Conservation (phyloP, 2,329 filamentous ascomycete species). For the Dothideomycetes sp. region DNA sequence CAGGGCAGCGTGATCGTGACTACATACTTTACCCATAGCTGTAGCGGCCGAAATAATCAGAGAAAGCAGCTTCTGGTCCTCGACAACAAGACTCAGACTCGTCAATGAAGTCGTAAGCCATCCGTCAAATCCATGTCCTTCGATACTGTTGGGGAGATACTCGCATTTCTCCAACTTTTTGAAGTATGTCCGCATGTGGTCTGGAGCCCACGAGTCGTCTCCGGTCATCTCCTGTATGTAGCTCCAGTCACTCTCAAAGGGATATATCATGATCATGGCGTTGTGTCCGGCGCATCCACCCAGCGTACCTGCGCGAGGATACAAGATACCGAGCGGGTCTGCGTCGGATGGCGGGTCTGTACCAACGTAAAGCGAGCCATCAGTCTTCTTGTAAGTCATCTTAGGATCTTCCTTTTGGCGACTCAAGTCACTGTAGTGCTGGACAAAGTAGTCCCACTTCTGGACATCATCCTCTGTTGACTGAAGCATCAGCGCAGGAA, state of each 20-base stretch:
- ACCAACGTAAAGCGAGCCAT: constrained; percentile 43
- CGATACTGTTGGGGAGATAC: constrained; percentile 33
- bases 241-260: too few relatives aligned
- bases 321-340: constrained; percentile 42
- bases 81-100: constrained; percentile 38
- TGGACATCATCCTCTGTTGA: constrained; percentile 46
- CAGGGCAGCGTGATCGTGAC: too few relatives aligned
- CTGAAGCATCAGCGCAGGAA: constrained; percentile 43
- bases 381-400: constrained; percentile 43
- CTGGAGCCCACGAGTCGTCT: constrained; percentile 46
- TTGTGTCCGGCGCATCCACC: constrained; percentile 53
- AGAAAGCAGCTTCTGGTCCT: constrained; percentile 43
- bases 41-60: constrained; percentile 40
- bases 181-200: constrained; percentile 49
- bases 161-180: constrained; percentile 40
- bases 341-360: constrained; percentile 42
- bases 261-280: constrained; percentile 48
- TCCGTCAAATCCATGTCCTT: constrained; percentile 46
- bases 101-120: constrained; percentile 45
- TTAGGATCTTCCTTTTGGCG: constrained; percentile 47
- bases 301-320: constrained; percentile 46
- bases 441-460: constrained; percentile 54
- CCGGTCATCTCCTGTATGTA: constrained; percentile 48
- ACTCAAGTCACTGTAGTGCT: constrained; percentile 45
- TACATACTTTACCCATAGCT: constrained; percentile 32